Evolutionary conservation across 768 basidiomycete species (phyloP), one percentile per base, ranked within the genome.

Genomic region (Daedaleopsis sinensis): DNA sequence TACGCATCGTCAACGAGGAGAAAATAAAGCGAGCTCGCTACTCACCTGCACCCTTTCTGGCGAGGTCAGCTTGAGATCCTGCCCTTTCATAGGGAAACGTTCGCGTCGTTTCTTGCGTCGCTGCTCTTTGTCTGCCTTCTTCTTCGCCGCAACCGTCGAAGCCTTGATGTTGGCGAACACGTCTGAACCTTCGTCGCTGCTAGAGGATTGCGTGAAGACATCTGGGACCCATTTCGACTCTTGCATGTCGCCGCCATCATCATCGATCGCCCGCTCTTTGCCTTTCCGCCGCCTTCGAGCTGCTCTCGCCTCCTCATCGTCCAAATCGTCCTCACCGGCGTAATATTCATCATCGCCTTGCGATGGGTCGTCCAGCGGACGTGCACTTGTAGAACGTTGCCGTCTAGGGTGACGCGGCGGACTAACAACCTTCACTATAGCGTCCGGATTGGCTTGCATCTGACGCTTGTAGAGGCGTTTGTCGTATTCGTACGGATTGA

Each of bases 401-500:
- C 19, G 55, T n/a, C 48, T 53, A 39, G 19, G 67, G 27, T 57
- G 68, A 35, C 63, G 70, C n/a, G 38, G 68, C 21, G 78, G 76
- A 67, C 78, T 79, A 50, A 68, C 72, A 24, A 79, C 58, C 57
- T 82, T 85, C 48, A 92, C 79, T 46, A 91, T 84, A 1, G 90
- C 90, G 21, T 91, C 91, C 3, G 89, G 90, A 62, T 80, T 82
- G 0, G 69, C 65, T 35, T 77, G 77, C 63, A 91, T 72, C 53
- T 80, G 78, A 15, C 72, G 71, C 57, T 83, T 80, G 69, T 91
- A 91, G 39, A 72, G 43, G 12, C 75, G 44, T 54, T 81, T 75
- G 59, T 91, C 89, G 37, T 80, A 79, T 12, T 77, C 78, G 65
- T 87, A 92, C 1, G 90, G 90, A 13, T 82, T 79, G 16, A 85